Evolutionary conservation across 345 rosid genomes (phyloP), one percentile per base, ranked within the genome.

Genomic region (Eucalyptus sp.): DNA sequence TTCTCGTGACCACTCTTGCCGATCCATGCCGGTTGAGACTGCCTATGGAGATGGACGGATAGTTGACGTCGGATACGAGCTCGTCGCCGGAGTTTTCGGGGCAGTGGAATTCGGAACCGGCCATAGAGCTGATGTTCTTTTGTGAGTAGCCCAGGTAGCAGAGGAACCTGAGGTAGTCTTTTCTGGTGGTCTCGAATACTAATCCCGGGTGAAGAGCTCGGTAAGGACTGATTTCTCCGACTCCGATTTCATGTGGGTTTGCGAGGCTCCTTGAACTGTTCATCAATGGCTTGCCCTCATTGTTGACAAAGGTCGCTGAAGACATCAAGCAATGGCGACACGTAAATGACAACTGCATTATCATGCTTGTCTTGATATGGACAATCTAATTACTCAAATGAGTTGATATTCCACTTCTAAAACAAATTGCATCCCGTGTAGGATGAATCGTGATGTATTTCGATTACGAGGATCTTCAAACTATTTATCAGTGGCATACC

Each of bases 171-270:
- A 96, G 92, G 88, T 94, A 94, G 76, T 97, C 97, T 37, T 89
- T 41, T 2, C 87, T 89, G 44, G 93, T 93, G 84, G 96, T 95
- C 90, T 95, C 94, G 43, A 94, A 95, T n/a, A 95, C 94, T 86
- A 97, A 85, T 54, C 99, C 99, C 22, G 99, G 99, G 87, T 95
- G 88, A 31, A 95, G 93, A 48, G 99, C 98, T 88, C 88, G 91
- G 9, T 88, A 87, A 11, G 96, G 99, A 58, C 87, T 92, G 50
- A 96, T 92, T 91, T 94, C 97, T 87, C 99, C 99, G 14, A 88
- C 96, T 7, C 99, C 99, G 51, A 90, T 90, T 50, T 96, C 98
- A 71, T 93, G 97, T 52, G 96, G 96, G 87, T 86, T 96, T 24
- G 97, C 93, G 4, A 33, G 54, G 86, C 85, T 89, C 37, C 91